phyloP scores from a whole-genome alignment of 495 filamentous ascomycete genomes.

The Aspergillus nidulans region DNA sequence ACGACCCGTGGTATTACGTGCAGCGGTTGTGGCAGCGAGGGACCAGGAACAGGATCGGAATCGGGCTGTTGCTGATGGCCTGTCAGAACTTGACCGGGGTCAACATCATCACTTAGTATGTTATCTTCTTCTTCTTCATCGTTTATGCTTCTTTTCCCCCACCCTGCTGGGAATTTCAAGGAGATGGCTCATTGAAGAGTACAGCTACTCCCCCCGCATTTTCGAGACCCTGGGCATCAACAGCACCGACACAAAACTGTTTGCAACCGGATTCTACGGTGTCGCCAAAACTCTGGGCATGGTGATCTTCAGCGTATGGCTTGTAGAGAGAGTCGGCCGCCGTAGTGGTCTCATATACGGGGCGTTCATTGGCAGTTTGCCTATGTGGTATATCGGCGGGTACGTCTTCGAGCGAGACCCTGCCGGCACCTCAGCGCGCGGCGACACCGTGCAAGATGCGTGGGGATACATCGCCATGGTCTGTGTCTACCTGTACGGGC shows the following conservation, averaged over 20 bases:
- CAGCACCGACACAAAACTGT: conserved; percentile 23
- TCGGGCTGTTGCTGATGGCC: conserved; percentile 40
- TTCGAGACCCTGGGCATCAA: conserved; percentile 46
- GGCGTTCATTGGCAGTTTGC: conserved; percentile 38
- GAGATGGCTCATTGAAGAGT: background rate
- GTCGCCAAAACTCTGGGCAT: conserved; percentile 44
- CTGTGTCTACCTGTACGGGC: conserved; percentile 57
- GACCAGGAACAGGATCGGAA: conserved; percentile 47
- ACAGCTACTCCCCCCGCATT: conserved; percentile 48
- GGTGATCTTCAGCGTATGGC: conserved; percentile 53
- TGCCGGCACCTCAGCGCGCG: background rate
- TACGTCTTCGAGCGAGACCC: conserved; percentile 51
- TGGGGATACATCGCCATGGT: conserved; percentile 48
- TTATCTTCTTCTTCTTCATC: conserved; percentile 1
- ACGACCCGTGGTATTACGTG: conserved; percentile 19
- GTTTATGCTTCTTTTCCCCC: background rate
- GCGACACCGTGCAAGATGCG: conserved; percentile 28
- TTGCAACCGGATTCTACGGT: conserved; percentile 39
- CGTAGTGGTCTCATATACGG: conserved; percentile 60
- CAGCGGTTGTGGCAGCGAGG: conserved; percentile 18
- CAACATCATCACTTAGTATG: conserved; percentile 16
- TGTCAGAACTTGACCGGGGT: conserved; percentile 43
- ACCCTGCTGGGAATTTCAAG: background rate
- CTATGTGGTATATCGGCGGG: conserved; percentile 61
- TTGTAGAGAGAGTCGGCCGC: conserved; percentile 58